Conservation (phyloP, 2,329 filamentous ascomycete species). For the Colletotrichum shisoi region DNA sequence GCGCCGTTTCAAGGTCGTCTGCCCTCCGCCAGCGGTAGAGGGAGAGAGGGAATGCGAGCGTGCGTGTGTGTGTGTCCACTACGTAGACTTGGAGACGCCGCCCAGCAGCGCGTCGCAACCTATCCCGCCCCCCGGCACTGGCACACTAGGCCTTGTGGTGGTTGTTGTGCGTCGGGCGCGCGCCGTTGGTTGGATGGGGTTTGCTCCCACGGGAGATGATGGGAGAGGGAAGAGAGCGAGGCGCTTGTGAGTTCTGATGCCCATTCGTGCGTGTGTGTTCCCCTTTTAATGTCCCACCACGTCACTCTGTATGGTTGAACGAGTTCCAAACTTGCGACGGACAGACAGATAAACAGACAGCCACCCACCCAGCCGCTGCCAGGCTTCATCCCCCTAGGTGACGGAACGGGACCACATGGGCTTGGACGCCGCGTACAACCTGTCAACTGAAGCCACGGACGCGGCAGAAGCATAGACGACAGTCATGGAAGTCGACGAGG, state of each 20-base stretch:
- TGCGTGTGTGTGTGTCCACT: too few relatives aligned
- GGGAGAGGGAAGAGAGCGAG: slow-evolving; percentile 15
- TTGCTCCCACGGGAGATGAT: slow-evolving; percentile 24
- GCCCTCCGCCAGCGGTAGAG: slow-evolving; percentile 22
- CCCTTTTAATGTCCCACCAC: slow-evolving; percentile 6
- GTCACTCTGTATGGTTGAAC: not conserved
- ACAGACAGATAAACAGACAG: too few relatives aligned
- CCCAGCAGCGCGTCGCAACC: slow-evolving; percentile 32
- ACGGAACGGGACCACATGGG: not conserved
- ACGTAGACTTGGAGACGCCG: not conserved
- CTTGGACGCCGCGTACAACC: slow-evolving; percentile 17
- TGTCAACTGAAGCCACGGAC: slow-evolving; percentile 32
- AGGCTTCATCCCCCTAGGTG: not conserved
- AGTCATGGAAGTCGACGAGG: not conserved
- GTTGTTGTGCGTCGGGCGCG: slow-evolving; percentile 3
- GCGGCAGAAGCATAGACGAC: slow-evolving; percentile 10
- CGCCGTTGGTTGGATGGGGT: slow-evolving; percentile 30
- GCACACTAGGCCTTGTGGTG: not conserved
- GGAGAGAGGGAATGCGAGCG: not conserved
- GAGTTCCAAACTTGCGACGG: not conserved
- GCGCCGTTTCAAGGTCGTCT: slow-evolving; percentile 36
- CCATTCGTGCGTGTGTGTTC: not conserved
- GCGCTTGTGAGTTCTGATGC: slow-evolving; percentile 5
- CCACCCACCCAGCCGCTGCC: not conserved
- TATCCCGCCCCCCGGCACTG: slow-evolving; percentile 24